Evolutionary conservation across 1,139 yeast species (phyloP).

Genomic region (Zygotorulaspora mrakii): DNA sequence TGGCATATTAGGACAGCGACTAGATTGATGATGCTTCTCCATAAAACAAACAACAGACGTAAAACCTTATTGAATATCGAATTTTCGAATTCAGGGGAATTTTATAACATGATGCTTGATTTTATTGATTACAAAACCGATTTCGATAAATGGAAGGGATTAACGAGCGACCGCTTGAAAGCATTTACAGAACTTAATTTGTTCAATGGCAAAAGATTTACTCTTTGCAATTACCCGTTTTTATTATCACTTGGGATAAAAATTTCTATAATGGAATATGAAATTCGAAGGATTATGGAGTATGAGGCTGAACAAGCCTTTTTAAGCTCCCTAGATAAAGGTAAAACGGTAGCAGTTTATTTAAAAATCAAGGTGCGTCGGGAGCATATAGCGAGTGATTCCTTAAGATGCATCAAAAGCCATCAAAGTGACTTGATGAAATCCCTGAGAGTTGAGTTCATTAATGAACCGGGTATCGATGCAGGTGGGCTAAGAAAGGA

Average conservation of each 20-base stretch:
- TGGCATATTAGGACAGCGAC: slow-evolving; percentile 79
- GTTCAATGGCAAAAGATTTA: slow-evolving; percentile 35
- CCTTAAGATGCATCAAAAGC: slow-evolving; percentile 58
- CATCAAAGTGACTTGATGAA: slow-evolving; percentile 62
- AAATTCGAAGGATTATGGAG: slow-evolving; percentile 80
- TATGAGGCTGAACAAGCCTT: slow-evolving; percentile 88
- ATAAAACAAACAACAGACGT: slow-evolving; percentile 46
- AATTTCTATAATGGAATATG: slow-evolving; percentile 74
- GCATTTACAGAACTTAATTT: not conserved
- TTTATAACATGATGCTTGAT: slow-evolving; percentile 81
- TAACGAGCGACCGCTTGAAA: not conserved
- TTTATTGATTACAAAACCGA: slow-evolving; percentile 72
- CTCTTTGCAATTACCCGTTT: slow-evolving; percentile 82
- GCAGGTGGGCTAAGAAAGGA: slow-evolving; percentile 93
- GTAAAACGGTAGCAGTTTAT: slow-evolving; percentile 60
- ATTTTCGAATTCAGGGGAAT: slow-evolving; percentile 47
- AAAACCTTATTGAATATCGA: slow-evolving; percentile 24
- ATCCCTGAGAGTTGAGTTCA: slow-evolving; percentile 70
- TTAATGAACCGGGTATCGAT: slow-evolving; percentile 87
- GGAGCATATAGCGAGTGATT: slow-evolving; percentile 64
- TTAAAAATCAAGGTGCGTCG: slow-evolving; percentile 68
- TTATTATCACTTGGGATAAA: slow-evolving; percentile 78
- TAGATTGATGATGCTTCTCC: slow-evolving; percentile 51
- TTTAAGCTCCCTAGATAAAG: slow-evolving; percentile 63
- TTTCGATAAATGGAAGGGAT: slow-evolving; percentile 65